Conservation (phyloP, 148 eudicot genomes). For the Rhododendron ovatum region DNA sequence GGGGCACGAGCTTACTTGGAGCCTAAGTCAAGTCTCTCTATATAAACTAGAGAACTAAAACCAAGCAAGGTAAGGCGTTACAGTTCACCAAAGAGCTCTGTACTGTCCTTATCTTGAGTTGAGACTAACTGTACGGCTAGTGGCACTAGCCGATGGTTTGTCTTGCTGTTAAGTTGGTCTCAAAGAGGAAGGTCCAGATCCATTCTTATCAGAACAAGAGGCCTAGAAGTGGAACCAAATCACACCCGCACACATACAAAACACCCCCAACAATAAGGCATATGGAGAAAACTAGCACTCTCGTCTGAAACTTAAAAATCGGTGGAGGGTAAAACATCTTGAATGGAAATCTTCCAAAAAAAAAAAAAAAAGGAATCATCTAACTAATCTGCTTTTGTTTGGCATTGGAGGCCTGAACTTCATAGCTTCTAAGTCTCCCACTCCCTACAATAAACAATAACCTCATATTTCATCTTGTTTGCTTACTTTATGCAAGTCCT, state of each 20-base stretch:
- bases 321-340: background rate
- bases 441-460: background rate
- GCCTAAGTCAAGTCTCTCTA: background rate
- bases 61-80: background rate
- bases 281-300: background rate
- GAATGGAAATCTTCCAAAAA: background rate
- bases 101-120: background rate
- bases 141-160: background rate
- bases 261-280: background rate
- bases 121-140: background rate
- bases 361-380: background rate
- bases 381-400: background rate
- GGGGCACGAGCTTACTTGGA: background rate
- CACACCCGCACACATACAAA: background rate
- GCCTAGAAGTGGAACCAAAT: background rate
- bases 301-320: background rate
- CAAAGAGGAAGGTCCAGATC: background rate
- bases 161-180: background rate
- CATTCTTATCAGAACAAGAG: background rate
- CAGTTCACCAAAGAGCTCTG: background rate
- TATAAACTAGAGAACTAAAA: background rate
- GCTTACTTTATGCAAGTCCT: background rate
- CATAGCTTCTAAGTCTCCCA: background rate
- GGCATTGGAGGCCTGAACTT: background rate
- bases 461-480: background rate